phyloP scores from a whole-genome alignment of 1,284 basidiomycete genomes.

The Sporisorium scitamineum region DNA sequence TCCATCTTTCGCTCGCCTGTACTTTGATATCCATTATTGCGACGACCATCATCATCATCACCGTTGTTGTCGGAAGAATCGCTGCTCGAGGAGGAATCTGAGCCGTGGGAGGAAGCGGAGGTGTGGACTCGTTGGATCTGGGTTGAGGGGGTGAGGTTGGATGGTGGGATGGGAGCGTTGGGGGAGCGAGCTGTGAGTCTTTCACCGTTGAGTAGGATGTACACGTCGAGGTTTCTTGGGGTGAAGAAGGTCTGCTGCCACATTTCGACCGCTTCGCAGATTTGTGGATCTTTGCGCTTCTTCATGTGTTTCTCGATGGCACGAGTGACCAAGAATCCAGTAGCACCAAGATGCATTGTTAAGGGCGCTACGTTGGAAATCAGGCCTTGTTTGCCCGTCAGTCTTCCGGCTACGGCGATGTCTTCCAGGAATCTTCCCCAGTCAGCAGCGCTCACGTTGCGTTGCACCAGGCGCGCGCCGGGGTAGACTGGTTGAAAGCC shows the following conservation, averaged over 20 bases:
- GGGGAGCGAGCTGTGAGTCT: conserved; percentile 27
- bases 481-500: conserved; percentile 36
- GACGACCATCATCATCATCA: not conserved
- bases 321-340: conserved; percentile 33
- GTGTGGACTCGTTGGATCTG: conserved; percentile 6
- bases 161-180: conserved; percentile 6
- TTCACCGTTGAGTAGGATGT: conserved; percentile 13
- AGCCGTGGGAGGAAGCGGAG: not conserved
- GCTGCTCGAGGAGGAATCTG: conserved; percentile 17
- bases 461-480: conserved; percentile 13
- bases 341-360: conserved; percentile 31
- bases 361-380: conserved; percentile 26
- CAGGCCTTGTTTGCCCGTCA: conserved; percentile 21
- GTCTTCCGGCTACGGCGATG: conserved; percentile 18
- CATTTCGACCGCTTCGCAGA: conserved; percentile 28
- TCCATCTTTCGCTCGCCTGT: conserved; percentile 75
- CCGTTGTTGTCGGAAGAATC: conserved; percentile 3
- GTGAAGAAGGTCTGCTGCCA: conserved; percentile 35
- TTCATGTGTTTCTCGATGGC: conserved; percentile 37
- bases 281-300: conserved; percentile 25
- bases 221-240: conserved; percentile 32
- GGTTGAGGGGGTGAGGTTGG: not conserved
- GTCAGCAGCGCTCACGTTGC: conserved; percentile 34
- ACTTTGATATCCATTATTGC: conserved; percentile 37
- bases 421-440: conserved; percentile 38